Conservation (phyloP, 2,329 filamentous ascomycete species). For the Fusarium hostae region DNA sequence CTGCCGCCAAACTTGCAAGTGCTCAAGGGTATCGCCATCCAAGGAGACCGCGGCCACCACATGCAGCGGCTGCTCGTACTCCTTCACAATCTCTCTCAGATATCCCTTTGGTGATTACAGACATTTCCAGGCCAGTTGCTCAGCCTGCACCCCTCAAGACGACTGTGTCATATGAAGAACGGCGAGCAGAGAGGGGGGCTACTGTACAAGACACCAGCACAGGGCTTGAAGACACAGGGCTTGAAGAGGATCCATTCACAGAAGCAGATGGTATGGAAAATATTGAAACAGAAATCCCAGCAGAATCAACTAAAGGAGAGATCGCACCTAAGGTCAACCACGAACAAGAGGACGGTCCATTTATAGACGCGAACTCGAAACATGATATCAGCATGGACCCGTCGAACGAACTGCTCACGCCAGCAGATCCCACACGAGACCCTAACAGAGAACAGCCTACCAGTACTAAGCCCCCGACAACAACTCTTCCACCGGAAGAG, state of each 20-base stretch:
- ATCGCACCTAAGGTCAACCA: not conserved
- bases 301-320: not conserved
- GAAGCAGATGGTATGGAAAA: not conserved
- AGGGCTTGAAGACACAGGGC: not conserved
- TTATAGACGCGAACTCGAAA: not conserved
- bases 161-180: not conserved
- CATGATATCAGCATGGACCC: not conserved
- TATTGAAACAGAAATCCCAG: not conserved
- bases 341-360: not conserved
- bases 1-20: constrained; percentile 66
- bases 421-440: not conserved
- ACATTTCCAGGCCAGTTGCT: not conserved
- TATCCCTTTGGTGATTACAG: not conserved
- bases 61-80: constrained; percentile 23
- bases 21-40: constrained; percentile 64
- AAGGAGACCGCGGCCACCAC: constrained; percentile 55
- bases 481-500: constrained; percentile 51
- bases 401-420: not conserved
- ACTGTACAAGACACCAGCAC: not conserved
- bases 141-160: constrained; percentile 4
- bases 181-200: not conserved
- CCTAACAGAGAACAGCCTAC: not conserved
- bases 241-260: constrained; percentile 12
- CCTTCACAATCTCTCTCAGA: constrained; percentile 2
- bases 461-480: constrained; percentile 31